Percentiles rank a stretch among this genome's conserved stretches.
phyloP scores from a whole-genome alignment of 768 basidiomycete genomes.

The Collybia nuda region DNA sequence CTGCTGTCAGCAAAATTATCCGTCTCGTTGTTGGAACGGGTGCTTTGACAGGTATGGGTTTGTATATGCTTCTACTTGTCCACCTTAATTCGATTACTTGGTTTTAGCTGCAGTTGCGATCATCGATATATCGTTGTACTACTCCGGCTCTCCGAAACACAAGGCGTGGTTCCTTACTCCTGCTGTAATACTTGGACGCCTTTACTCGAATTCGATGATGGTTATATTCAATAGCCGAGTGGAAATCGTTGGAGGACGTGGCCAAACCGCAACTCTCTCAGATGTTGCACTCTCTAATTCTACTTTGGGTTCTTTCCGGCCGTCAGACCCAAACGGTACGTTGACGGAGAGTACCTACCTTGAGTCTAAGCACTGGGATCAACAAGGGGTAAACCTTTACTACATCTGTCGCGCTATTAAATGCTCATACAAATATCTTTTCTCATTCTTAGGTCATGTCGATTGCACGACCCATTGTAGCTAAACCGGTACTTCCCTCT shows the following conservation, averaged over 20 bases:
- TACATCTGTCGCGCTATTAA: no score
- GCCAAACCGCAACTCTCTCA: no score
- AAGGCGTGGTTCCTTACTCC: background rate
- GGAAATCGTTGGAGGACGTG: background rate
- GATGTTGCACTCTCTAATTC: no score
- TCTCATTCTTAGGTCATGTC: no score
- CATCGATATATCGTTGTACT: background rate
- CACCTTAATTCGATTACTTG: background rate
- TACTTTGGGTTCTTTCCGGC: no score
- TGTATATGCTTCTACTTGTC: background rate
- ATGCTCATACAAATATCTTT: no score
- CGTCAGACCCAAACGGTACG: no score
- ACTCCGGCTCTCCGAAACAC: background rate
- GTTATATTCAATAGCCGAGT: background rate
- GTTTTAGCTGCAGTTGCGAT: background rate
- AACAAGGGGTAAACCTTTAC: no score
- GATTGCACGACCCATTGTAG: no score
- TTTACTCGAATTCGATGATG: slow-evolving; percentile 3
- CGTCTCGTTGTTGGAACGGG: slow-evolving; percentile 1
- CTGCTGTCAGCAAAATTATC: background rate
- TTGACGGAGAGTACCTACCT: no score
- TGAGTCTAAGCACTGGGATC: no score
- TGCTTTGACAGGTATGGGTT: background rate
- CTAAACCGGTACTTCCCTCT: no score
- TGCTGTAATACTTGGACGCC: background rate